Percentiles rank a stretch among this genome's conserved stretches.
Conservation (phyloP, 2,329 filamentous ascomycete species). For the Coleophoma eucalyptorum region DNA sequence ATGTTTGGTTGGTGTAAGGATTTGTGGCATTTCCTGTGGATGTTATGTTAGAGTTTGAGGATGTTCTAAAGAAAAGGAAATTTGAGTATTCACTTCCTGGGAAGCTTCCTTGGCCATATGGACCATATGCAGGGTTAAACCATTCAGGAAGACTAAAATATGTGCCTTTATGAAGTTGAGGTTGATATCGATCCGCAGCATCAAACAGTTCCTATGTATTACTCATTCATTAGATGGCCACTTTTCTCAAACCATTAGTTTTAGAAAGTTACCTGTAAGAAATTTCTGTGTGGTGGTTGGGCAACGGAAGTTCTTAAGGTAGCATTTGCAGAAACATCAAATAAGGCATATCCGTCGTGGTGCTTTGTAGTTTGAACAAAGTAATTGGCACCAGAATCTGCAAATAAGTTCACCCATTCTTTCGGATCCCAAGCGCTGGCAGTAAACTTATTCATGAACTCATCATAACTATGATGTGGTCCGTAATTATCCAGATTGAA, state of each 20-base stretch:
- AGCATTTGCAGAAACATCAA: constrained; percentile 31
- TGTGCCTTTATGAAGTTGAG: constrained; percentile 5
- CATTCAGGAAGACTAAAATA: constrained; percentile 22
- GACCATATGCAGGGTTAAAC: constrained; percentile 27
- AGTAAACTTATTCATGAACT: constrained; percentile 49
- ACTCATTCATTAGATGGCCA: too few species aligned
- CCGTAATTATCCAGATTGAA: constrained; percentile 48
- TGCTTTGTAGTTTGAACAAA: constrained; percentile 42
- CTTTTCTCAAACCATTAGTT: background rate
- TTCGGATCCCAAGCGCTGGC: constrained; percentile 43
- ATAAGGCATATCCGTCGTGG: constrained; percentile 41
- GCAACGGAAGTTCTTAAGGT: constrained; percentile 3
- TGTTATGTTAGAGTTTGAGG: background rate
- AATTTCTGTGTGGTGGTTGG: constrained; percentile 28
- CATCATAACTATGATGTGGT: constrained; percentile 46
- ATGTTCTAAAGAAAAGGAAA: background rate
- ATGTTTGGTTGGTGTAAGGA: constrained; percentile 34
- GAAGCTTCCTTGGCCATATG: background rate
- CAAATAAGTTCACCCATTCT: constrained; percentile 48
- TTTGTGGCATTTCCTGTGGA: constrained; percentile 4
- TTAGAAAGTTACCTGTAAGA: constrained; percentile 8
- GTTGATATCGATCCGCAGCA: constrained; percentile 8
- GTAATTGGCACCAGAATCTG: constrained; percentile 42
- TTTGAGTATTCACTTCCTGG: background rate
- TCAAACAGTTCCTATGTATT: constrained; percentile 7